Base-by-base conservation (phyloP, 2,329 filamentous ascomycete genomes). In the Sporothrix humicola region DNA sequence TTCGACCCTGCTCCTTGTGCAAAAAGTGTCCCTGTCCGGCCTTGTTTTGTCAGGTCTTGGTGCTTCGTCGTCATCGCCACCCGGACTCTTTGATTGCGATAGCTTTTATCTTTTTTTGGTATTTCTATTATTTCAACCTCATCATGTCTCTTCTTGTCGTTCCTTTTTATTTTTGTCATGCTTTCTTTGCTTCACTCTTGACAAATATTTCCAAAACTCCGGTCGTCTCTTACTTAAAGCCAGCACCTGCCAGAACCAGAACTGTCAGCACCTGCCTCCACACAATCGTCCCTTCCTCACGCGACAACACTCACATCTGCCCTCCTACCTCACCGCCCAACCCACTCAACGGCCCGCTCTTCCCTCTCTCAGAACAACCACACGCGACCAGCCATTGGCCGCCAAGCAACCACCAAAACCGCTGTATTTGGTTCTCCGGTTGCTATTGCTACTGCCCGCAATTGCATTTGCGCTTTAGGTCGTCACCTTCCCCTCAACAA, bases 31-130 rank as follows among this genome's bases (percentile, higher is more conserved):
- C 23, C 5, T 31, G 12, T 17, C 37, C 13, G 2, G 26, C 48
- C 66, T 37, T 54, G 65, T 69, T 69, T 69, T 69, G 48, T 44
- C 66, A 69, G 26, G 15, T 44, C 15, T 26, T 65, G 10, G n/a
- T 48, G 37, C 59, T 23, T 48, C 46, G 65, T 68, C 66, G 66
- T 69, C 66, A 69, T 69, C 66, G 66, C 66, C 26, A 5, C 46
- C 65, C 20, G 12, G n/a, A n/a, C n/a, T 52, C 5, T 26, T 26
- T 26, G 52, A 26, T 26, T 26, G 23, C 3, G 1, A 12, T 56
- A 56, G 1, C 31, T 37, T 37, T 37, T 26, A 26, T 56, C n/a
- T 26, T 31, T 3, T 5, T 50, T 8, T 37, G 13, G 20, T 54
- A 13, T 69, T 26, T 31, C 31, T 31, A 31, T 2, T 69, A 52